phyloP scores from a whole-genome alignment of 2,329 filamentous ascomycete species.

The Penicillium decumbens region DNA sequence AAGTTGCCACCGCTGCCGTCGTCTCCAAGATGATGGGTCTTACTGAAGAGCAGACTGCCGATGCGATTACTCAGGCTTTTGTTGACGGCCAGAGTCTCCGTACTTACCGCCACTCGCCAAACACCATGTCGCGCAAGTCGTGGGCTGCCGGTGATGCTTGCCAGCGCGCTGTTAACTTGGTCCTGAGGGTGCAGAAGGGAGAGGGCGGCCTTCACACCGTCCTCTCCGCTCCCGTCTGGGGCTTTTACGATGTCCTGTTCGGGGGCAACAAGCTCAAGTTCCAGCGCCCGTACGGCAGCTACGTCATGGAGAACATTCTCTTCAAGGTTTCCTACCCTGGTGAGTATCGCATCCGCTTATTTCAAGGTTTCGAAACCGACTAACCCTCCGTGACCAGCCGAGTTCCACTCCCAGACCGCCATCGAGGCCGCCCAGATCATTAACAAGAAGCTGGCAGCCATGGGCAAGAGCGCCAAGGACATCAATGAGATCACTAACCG shows the following conservation, averaged over 20 bases:
- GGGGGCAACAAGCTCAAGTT: slow-evolving; percentile 94
- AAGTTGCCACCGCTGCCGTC: slow-evolving; percentile 91
- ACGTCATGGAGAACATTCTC: slow-evolving; percentile 99
- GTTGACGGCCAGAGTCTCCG: slow-evolving; percentile 93
- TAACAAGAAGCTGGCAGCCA: slow-evolving; percentile 71
- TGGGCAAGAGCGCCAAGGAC: slow-evolving; percentile 88
- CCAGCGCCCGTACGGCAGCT: slow-evolving; percentile 93
- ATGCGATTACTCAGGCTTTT: slow-evolving; percentile 95
- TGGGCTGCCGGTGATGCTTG: slow-evolving; percentile 99
- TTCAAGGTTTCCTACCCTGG: slow-evolving; percentile 99
- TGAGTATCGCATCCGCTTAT: slow-evolving; percentile 40
- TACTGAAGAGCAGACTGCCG: slow-evolving; percentile 82
- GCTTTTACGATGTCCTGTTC: slow-evolving; percentile 98
- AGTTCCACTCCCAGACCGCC: slow-evolving; percentile 98
- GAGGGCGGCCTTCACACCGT: slow-evolving; percentile 89
- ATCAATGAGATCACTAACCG: slow-evolving; percentile 91
- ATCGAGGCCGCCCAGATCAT: slow-evolving; percentile 91
- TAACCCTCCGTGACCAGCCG: slow-evolving; percentile 50
- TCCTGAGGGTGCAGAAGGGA: slow-evolving; percentile 84
- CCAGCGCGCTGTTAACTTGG: slow-evolving; percentile 88
- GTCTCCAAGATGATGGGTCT: slow-evolving; percentile 94
- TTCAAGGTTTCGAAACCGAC: neutral
- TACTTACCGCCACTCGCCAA: slow-evolving; percentile 94
- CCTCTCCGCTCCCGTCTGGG: slow-evolving; percentile 87
- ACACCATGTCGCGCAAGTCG: slow-evolving; percentile 99